Conservation (phyloP, 225 moss, liverwort and hornwort genomes). For the Marchantia paleacea region DNA sequence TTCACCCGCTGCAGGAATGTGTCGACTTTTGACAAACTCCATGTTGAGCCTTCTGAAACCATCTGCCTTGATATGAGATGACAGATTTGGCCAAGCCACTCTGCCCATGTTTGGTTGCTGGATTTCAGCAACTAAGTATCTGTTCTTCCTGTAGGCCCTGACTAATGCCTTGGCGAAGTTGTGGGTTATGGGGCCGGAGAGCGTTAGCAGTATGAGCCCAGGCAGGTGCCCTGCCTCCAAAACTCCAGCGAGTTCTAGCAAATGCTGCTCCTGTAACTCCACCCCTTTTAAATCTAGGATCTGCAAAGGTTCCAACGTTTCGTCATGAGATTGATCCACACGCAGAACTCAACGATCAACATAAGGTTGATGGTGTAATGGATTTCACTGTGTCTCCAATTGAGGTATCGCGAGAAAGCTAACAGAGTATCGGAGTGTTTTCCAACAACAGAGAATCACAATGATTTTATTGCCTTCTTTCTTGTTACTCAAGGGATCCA, state of each 20-base stretch:
- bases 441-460: too few species aligned
- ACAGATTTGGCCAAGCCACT: constrained; percentile 10
- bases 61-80: constrained; percentile 12
- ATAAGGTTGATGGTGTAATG: too few species aligned
- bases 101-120: constrained; percentile 16
- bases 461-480: too few species aligned
- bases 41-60: constrained; percentile 22
- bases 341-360: too few species aligned
- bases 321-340: not conserved
- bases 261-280: constrained; percentile 12
- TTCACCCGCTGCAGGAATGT: not conserved
- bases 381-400: too few species aligned
- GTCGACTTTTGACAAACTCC: constrained; percentile 21
- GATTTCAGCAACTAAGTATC: not conserved
- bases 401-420: too few species aligned
- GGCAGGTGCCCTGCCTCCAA: constrained; percentile 10
- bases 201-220: not conserved
- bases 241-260: constrained; percentile 6
- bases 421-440: too few species aligned
- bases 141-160: constrained; percentile 16
- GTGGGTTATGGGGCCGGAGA: constrained; percentile 10
- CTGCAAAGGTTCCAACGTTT: not conserved
- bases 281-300: constrained; percentile 10
- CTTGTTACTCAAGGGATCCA: not conserved
- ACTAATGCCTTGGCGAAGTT: constrained; percentile 15